phyloP scores from a whole-genome alignment of 768 basidiomycete species.

The Panus rudis region DNA sequence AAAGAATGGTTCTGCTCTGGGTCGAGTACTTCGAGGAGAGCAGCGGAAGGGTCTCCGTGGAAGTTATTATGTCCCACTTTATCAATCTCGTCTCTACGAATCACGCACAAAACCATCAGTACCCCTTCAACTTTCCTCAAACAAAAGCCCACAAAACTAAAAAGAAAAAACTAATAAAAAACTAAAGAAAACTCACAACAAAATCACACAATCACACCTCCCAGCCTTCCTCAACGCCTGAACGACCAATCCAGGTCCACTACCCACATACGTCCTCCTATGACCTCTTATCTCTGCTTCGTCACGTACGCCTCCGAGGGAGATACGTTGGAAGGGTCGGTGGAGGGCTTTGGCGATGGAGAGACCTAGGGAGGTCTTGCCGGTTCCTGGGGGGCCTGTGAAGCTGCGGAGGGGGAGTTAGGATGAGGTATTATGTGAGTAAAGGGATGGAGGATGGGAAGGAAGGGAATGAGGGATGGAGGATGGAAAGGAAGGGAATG shows the following conservation, averaged over 20 bases:
- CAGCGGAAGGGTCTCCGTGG: conserved; percentile 90
- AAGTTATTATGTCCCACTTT: conserved; percentile 83
- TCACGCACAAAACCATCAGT: background rate
- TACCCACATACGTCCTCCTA: conserved; percentile 85
- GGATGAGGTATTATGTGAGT: conserved; percentile 5
- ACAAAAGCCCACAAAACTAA: background rate
- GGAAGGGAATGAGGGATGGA: background rate
- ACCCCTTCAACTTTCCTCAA: background rate
- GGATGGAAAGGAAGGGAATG: background rate
- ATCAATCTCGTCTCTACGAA: conserved; percentile 81
- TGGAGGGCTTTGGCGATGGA: conserved; percentile 78
- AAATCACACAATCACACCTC: conserved; percentile 69
- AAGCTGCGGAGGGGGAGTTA: conserved; percentile 39
- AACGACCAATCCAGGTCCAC: conserved; percentile 77
- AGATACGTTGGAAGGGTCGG: conserved; percentile 87
- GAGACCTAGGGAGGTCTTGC: conserved; percentile 88
- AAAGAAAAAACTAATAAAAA: background rate
- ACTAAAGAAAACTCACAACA: conserved; percentile 38
- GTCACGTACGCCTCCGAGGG: conserved; percentile 87
- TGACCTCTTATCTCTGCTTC: conserved; percentile 83
- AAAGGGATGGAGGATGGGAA: background rate
- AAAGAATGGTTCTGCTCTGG: conserved; percentile 89
- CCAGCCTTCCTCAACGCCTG: conserved; percentile 84
- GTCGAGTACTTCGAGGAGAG: conserved; percentile 86
- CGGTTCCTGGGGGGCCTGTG: conserved; percentile 86